Evolutionary conservation across 1,284 basidiomycete species (phyloP).

Genomic region (Phenoliferia sp.): DNA sequence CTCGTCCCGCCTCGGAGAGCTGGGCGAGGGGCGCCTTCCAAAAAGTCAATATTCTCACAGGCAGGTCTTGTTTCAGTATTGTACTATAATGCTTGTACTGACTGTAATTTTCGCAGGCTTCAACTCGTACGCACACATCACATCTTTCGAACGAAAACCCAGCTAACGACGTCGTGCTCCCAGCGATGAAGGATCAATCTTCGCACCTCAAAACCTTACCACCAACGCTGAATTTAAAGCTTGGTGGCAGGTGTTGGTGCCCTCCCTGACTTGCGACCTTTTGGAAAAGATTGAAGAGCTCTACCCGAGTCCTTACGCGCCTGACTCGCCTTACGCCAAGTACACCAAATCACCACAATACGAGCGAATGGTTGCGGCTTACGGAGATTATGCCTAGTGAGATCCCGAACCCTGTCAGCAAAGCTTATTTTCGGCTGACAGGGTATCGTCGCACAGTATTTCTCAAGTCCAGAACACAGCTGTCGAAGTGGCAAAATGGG

Average conservation of each 20-base stretch:
- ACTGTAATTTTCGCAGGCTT: background rate
- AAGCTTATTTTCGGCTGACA: background rate
- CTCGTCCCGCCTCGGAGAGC: constrained; percentile 10
- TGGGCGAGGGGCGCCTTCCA: constrained; percentile 41
- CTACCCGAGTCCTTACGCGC: background rate
- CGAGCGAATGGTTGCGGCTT: background rate
- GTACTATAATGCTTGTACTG: background rate
- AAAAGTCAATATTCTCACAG: constrained; percentile 30
- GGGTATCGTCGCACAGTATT: background rate
- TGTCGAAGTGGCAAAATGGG: background rate
- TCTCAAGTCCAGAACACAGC: background rate
- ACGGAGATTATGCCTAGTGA: background rate
- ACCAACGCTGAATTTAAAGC: constrained; percentile 2
- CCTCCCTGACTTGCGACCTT: background rate
- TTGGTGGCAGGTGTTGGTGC: background rate
- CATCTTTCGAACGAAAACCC: background rate
- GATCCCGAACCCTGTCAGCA: background rate
- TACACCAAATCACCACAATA: background rate
- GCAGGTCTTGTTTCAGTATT: background rate
- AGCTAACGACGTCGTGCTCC: background rate
- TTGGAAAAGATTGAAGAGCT: background rate
- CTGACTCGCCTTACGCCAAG: background rate
- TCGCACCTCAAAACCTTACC: constrained; percentile 11
- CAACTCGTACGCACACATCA: background rate
- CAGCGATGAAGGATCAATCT: constrained; percentile 31